phyloP scores from a whole-genome alignment of 1,284 basidiomycete species.

The Cronartium ribicola region DNA sequence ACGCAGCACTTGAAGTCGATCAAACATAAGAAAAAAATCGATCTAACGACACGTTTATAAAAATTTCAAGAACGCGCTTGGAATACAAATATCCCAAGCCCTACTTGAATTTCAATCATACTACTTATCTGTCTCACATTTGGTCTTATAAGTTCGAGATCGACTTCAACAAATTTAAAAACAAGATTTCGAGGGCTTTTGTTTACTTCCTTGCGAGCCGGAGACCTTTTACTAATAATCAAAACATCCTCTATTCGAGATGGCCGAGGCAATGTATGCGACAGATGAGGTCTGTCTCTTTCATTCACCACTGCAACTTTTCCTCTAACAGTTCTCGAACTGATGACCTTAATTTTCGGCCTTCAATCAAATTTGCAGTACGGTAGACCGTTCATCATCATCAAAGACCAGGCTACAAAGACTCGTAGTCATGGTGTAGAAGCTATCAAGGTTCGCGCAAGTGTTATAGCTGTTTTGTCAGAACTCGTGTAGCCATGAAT shows the following conservation, averaged over 20 bases:
- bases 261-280: constrained; percentile 67
- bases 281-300: constrained; percentile 71
- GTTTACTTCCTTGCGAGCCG: too few relatives aligned
- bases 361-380: constrained; percentile 59
- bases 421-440: constrained; percentile 89
- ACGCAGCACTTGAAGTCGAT: too few relatives aligned
- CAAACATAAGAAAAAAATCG: too few relatives aligned
- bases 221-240: too few relatives aligned
- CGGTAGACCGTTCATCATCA: constrained; percentile 81
- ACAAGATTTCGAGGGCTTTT: too few relatives aligned
- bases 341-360: constrained; percentile 13
- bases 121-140: too few relatives aligned
- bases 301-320: not conserved
- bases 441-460: constrained; percentile 77
- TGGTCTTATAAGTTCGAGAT: too few relatives aligned
- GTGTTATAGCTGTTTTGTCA: not conserved
- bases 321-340: constrained; percentile 17
- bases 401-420: constrained; percentile 84
- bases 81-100: too few relatives aligned
- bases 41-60: too few relatives aligned
- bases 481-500: constrained; percentile 44
- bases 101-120: too few relatives aligned
- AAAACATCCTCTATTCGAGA: not conserved
- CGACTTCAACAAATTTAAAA: too few relatives aligned
- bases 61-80: too few relatives aligned